Conservation (phyloP, 129 eudicot genomes). For the Scalesia atractyloides region DNA sequence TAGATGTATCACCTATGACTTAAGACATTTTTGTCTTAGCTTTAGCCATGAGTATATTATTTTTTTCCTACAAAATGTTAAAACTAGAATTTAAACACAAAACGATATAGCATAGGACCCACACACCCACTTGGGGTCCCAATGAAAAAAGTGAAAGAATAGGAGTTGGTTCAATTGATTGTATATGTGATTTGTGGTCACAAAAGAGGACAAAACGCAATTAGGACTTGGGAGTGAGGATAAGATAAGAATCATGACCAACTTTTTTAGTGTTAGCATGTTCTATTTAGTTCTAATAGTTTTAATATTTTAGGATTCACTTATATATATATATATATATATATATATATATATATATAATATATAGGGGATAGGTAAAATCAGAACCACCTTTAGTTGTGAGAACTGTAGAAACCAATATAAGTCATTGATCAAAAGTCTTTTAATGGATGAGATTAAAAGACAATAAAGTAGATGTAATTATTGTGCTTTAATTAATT, state of each 20-base stretch:
- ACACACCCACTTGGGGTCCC: neutral
- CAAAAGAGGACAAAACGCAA: neutral
- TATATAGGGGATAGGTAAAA: too few species aligned
- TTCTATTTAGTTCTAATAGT: too few species aligned
- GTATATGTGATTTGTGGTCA: neutral
- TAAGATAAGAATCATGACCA: neutral
- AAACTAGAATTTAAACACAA: neutral
- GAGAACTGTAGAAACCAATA: too few species aligned
- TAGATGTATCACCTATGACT: neutral
- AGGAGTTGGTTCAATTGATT: neutral
- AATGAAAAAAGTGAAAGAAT: too few species aligned
- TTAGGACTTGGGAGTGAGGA: neutral
- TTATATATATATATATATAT: too few species aligned
- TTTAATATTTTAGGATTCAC: too few species aligned
- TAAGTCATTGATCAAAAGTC: too few species aligned
- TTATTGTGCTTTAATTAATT: too few species aligned
- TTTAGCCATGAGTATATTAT: neutral
- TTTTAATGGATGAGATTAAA: too few species aligned
- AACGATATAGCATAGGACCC: neutral
- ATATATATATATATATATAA: too few species aligned
- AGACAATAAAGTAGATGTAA: too few species aligned
- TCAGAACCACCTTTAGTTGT: too few species aligned
- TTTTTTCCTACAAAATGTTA: neutral
- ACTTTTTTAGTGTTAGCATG: neutral
- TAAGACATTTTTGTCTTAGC: neutral